Evolutionary conservation across 768 basidiomycete species (phyloP).

Genomic region (Trametes gibbosa): DNA sequence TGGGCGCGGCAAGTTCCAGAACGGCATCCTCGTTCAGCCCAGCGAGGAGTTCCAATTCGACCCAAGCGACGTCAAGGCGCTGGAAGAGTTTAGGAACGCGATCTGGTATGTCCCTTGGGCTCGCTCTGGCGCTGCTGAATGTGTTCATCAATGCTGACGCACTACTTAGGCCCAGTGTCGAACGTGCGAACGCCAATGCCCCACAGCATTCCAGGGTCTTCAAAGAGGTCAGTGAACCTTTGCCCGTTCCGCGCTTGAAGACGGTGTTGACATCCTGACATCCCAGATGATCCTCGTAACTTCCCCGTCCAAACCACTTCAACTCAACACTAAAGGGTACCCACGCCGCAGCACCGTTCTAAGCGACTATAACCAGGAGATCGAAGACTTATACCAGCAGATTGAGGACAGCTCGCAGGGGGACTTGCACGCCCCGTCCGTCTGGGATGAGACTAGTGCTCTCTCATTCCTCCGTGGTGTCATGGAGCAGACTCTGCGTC

Average conservation of each 20-base stretch:
- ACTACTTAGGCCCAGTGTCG: slow-evolving; percentile 32
- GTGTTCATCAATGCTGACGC: neutral
- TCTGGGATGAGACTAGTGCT: slow-evolving; percentile 12
- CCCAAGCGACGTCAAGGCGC: slow-evolving; percentile 25
- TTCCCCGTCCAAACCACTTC: slow-evolving; percentile 12
- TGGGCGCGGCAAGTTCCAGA: slow-evolving; percentile 38
- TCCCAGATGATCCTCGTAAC: slow-evolving; percentile 17
- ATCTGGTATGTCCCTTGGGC: slow-evolving; percentile 31
- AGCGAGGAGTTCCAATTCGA: slow-evolving; percentile 28
- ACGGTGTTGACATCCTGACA: neutral
- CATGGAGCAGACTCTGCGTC: slow-evolving; percentile 17
- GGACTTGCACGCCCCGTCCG: slow-evolving; percentile 13
- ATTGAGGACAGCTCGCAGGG: slow-evolving; percentile 23
- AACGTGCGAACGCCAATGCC: slow-evolving; percentile 36
- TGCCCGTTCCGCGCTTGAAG: neutral
- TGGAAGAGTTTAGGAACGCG: slow-evolving; percentile 33
- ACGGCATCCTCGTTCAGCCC: slow-evolving; percentile 41
- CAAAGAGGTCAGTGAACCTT: slow-evolving; percentile 13
- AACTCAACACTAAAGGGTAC: slow-evolving; percentile 23
- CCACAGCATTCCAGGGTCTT: slow-evolving; percentile 40
- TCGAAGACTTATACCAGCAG: slow-evolving; percentile 16
- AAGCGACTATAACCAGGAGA: slow-evolving; percentile 17
- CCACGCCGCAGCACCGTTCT: slow-evolving; percentile 28
- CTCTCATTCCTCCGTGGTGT: slow-evolving; percentile 15
- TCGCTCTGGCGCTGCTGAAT: neutral